A percentile compares a stretch with the other conserved stretches of the same genome.
phyloP scores from a whole-genome alignment of 2,329 filamentous ascomycete species.

The Aureobasidium sp. region DNA sequence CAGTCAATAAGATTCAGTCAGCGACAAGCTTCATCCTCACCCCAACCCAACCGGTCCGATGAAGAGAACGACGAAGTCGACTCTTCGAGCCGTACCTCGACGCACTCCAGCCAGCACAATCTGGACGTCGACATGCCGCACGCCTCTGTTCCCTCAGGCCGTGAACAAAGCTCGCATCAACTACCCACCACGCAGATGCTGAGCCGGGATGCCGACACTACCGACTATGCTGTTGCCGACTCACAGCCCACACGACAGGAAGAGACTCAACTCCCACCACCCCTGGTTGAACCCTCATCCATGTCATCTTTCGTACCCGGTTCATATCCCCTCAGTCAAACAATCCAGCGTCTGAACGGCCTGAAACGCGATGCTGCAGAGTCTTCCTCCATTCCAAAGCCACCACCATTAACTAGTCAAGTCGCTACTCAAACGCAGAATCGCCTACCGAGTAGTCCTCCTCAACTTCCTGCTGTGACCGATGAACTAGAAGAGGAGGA shows the following conservation, averaged over 20 bases:
- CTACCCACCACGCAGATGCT: neutral
- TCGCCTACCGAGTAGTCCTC: slow-evolving; percentile 28
- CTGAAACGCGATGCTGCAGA: slow-evolving; percentile 6
- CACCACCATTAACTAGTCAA: slow-evolving; percentile 14
- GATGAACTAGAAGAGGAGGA: neutral
- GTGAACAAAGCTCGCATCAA: slow-evolving; percentile 1
- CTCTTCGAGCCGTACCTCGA: slow-evolving; percentile 2
- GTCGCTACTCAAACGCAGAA: slow-evolving; percentile 17
- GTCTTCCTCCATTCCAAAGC: slow-evolving; percentile 17
- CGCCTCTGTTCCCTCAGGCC: neutral
- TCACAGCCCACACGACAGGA: slow-evolving; percentile 33
- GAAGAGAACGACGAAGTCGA: neutral
- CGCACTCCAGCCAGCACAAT: neutral
- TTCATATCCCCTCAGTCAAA: slow-evolving; percentile 25
- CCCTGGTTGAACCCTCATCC: slow-evolving; percentile 27
- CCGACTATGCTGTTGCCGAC: slow-evolving; percentile 34
- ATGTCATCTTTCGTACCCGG: slow-evolving; percentile 26
- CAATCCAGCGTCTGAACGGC: neutral
- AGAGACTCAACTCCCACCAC: slow-evolving; percentile 22
- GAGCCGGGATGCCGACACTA: neutral
- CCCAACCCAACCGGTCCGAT: neutral
- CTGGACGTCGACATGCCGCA: neutral
- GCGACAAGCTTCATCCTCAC: slow-evolving; percentile 3
- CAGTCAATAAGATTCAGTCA: slow-evolving; percentile 27
- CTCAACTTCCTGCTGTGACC: slow-evolving; percentile 14